Base-by-base conservation (phyloP, 352 stramenopile species). In the Phytophthora multivora region DNA sequence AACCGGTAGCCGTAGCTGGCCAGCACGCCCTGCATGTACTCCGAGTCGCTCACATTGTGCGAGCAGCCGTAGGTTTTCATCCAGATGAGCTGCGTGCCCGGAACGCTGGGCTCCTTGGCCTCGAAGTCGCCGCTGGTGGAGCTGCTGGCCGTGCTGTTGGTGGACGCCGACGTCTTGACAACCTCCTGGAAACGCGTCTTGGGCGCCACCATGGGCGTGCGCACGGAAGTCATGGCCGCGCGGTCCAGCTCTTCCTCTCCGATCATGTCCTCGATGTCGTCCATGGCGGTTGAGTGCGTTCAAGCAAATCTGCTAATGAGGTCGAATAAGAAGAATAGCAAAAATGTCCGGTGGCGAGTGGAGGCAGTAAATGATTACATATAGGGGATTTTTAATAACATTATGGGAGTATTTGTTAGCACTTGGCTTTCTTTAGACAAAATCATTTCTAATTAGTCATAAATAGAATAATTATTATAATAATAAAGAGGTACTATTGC, bases 1-100 rank as follows among this genome's bases (percentile, higher is more conserved):
- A 97, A 90, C 4, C 68, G 77, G 62, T 97, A 98, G 40, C 93
- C 93, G 71, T 97, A 97, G 69, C 83, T 91, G 39, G 79, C 72
- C 25, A 98, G 70, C 54, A 96, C 72, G 40, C 93, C 93, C 55
- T 91, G 77, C 93, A 98, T 98, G 75, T 98, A 98, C 71, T 98
- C 93, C 51, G 82, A 91, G 73, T 98, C 93, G 62, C 79, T 93
- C 51, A 97, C 86, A 50, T 98, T 98, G 78, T 98, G 93, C 49
- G 88, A 89, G 65, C 93, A 98, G 49, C 93, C 93, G 63, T 95
- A 98, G 28, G 90, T 98, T 59, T 93, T 93, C 21, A 95, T 79
- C 86, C 84, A 93, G 52, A 93, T 90, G 58, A 76, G 70, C 52
- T 93, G 81, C 31, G 84, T 90, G 50, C 84, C 84, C 0, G 84